Evolutionary conservation across 176 grass and related monocot species (phyloP), one percentile per base, ranked within the genome.

Genomic region (Thinopyrum elongatum): DNA sequence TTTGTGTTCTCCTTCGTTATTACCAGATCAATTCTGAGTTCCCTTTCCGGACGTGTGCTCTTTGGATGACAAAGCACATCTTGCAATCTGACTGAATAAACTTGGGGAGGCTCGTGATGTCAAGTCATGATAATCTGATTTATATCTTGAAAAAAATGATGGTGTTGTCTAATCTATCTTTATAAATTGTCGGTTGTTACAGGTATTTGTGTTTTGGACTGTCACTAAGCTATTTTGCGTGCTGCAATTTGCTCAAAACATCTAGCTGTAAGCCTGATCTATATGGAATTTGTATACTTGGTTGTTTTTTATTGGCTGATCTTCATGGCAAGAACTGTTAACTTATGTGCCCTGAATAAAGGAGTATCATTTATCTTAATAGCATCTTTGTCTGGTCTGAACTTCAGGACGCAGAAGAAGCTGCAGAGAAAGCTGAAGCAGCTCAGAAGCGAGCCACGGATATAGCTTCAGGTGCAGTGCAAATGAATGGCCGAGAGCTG

Each of bases 401-500:
- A 44, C 42, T 62, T 26, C 59, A 26, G 59, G 59, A 26, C 8
- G n/a, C n/a, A n/a, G n/a, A 10, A 26, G 59, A 26, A 25, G 59
- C 59, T 62, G 59, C 59, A 62, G 10, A 62, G 23, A 26, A 26
- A 62, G 59, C 23, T 84, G 90, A 92, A 83, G 79, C 62, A 51
- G 83, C 68, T 80, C 67, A 27, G 61, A 95, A 95, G 70, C 87
- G 90, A 72, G 84, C 90, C 4, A 67, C 82, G 16, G 90, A 92
- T 82, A 86, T 92, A 70, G 82, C 90, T 26, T 47, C 80, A 10
- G 93, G 90, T 75, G 60, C 63, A 28, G 88, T 87, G n/a, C 88
- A 88, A 75, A 90, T 95, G 93, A 95, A 92, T 61, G 90, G 90
- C 4, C 80, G 88, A 44, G 90, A 95, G 26, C 27, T 26, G 4